phyloP scores from a whole-genome alignment of 495 filamentous ascomycete genomes.

The Amphirosellinia nigrospora region DNA sequence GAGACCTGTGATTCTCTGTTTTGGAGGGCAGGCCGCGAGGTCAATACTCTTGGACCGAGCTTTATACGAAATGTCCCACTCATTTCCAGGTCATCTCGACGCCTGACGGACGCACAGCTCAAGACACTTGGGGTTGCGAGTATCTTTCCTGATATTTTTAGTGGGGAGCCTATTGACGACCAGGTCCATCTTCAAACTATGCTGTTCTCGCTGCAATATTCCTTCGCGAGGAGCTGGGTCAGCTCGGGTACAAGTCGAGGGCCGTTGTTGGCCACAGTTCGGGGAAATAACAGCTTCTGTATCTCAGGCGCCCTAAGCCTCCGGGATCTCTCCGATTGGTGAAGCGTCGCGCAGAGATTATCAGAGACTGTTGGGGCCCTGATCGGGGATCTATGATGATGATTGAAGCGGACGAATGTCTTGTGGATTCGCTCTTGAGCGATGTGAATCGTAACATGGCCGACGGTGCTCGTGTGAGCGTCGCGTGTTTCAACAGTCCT shows the following conservation, averaged over 20 bases:
- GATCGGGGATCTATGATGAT: conserved; percentile 59
- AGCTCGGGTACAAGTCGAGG: conserved; percentile 48
- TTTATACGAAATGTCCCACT: too few relatives aligned
- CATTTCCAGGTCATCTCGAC: too few relatives aligned
- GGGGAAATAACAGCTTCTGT: conserved; percentile 56
- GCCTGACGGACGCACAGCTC: too few relatives aligned
- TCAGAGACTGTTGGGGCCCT: conserved; percentile 52
- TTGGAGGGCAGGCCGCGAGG: conserved; percentile 67
- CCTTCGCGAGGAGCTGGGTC: conserved; percentile 57
- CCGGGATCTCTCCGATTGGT: conserved; percentile 46
- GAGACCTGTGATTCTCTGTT: conserved; percentile 55
- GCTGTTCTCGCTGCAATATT: conserved; percentile 57
- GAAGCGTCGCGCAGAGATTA: conserved; percentile 48
- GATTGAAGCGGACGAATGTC: too few relatives aligned
- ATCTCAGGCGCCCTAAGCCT: conserved; percentile 35
- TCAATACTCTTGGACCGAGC: too few relatives aligned
- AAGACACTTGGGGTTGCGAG: conserved; percentile 39
- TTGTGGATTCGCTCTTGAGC: too few relatives aligned
- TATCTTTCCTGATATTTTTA: conserved; percentile 59
- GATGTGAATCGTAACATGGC: too few relatives aligned
- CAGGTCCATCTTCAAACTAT: conserved; percentile 52
- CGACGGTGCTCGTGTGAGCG: too few relatives aligned
- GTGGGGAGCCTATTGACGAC: conserved; percentile 48
- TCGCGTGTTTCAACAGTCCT: too few relatives aligned
- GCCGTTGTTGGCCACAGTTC: conserved; percentile 59